phyloP scores from a whole-genome alignment of 371 early-diverging fungal species.

The Lichtheimia hyalospora region DNA sequence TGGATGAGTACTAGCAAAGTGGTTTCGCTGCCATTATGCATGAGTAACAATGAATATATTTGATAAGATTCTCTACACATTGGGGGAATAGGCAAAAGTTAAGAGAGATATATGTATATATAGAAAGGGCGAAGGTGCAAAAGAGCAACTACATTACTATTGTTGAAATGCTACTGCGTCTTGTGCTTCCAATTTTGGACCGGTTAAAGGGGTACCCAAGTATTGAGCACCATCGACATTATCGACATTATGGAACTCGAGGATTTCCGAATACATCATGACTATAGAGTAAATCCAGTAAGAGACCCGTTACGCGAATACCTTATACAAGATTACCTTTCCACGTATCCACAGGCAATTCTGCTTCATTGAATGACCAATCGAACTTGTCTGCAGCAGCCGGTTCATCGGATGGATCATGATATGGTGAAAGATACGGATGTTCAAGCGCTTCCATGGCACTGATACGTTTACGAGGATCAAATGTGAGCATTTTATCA shows the following conservation, averaged over 20 bases:
- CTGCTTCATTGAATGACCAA: conserved; percentile 94
- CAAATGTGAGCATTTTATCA: conserved; percentile 91
- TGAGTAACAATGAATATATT: too few species aligned
- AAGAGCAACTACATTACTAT: background rate
- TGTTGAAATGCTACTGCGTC: conserved; percentile 30
- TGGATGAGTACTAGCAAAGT: too few species aligned
- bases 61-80: too few species aligned
- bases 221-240: conserved; percentile 44
- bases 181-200: conserved; percentile 32
- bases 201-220: conserved; percentile 45
- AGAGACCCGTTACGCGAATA: background rate
- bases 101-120: too few species aligned
- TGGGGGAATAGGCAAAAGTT: too few species aligned
- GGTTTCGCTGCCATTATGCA: too few species aligned
- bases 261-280: conserved; percentile 74
- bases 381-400: conserved; percentile 81
- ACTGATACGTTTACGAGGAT: conserved; percentile 88
- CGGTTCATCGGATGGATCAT: conserved; percentile 92
- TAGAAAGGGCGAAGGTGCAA: too few species aligned
- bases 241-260: conserved; percentile 66
- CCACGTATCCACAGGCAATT: conserved; percentile 87
- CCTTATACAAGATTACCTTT: conserved; percentile 46
- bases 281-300: conserved; percentile 20
- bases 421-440: conserved; percentile 88
- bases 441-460: conserved; percentile 87